Evolutionary conservation across 495 filamentous ascomycete species (phyloP).

Genomic region (Delitschia confertaspora): DNA sequence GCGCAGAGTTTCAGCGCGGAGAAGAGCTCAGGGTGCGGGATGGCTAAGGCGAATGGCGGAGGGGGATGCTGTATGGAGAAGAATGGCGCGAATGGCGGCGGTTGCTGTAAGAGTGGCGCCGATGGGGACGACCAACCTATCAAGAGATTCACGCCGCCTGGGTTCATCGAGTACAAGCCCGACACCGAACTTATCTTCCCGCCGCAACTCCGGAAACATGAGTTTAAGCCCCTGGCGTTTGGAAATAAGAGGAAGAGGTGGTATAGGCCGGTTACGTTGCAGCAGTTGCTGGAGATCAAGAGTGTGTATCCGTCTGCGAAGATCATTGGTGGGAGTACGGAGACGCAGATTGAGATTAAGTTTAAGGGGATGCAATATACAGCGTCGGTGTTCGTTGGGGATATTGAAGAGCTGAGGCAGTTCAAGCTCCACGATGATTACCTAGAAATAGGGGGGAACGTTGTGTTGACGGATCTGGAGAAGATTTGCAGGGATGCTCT

Average conservation of each 20-base stretch:
- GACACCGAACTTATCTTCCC: constrained; percentile 95
- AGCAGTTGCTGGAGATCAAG: constrained; percentile 88
- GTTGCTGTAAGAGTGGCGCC: constrained; percentile 49
- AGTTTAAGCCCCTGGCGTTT: constrained; percentile 72
- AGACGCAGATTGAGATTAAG: constrained; percentile 97
- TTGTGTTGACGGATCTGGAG: constrained; percentile 79
- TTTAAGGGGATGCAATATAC: constrained; percentile 92
- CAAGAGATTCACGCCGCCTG: constrained; percentile 67
- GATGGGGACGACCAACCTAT: constrained; percentile 44
- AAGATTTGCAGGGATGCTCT: constrained; percentile 64
- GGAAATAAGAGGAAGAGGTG: constrained; percentile 93
- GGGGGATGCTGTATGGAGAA: constrained; percentile 64
- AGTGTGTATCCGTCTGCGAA: constrained; percentile 76
- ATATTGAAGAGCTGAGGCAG: constrained; percentile 77
- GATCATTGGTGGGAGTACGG: constrained; percentile 89
- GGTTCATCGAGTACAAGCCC: constrained; percentile 87
- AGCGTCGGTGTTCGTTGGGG: constrained; percentile 83
- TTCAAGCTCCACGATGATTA: constrained; percentile 72
- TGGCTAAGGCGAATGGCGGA: constrained; percentile 51
- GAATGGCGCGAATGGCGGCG: constrained; percentile 39
- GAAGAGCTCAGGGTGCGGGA: constrained; percentile 44
- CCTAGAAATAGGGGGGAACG: constrained; percentile 83
- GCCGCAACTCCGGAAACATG: constrained; percentile 68
- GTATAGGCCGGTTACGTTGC: constrained; percentile 79
- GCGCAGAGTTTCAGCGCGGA: constrained; percentile 61